Conservation (phyloP, 345 rosid genomes). For the Sonneratia alba region DNA sequence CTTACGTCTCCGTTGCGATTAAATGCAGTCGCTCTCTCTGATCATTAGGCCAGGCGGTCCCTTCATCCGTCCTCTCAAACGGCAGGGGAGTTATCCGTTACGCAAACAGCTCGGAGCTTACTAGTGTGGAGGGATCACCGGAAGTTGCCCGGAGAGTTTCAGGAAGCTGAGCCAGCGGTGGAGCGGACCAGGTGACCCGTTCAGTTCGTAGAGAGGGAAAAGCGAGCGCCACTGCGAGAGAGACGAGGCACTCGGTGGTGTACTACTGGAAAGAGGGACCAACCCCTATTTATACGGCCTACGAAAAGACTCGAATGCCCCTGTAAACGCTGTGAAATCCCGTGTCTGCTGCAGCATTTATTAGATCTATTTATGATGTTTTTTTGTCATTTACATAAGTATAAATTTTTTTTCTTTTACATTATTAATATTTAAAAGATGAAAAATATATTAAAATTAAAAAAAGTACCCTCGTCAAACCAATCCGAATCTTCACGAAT, state of each 20-base stretch:
- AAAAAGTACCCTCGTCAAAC: no score
- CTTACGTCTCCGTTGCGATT: conserved; percentile 8
- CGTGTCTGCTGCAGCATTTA: conserved; percentile 23
- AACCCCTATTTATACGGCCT: conserved; percentile 14
- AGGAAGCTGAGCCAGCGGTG: conserved; percentile 5
- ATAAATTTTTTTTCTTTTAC: neutral
- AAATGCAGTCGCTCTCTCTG: neutral
- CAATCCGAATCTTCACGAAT: no score
- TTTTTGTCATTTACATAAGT: neutral
- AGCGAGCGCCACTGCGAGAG: conserved; percentile 2
- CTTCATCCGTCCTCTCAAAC: neutral
- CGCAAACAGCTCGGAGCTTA: neutral
- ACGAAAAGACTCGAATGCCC: conserved; percentile 25
- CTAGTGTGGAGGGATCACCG: neutral
- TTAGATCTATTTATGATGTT: no score
- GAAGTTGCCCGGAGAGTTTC: conserved; percentile 10
- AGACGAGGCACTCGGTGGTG: conserved; percentile 11
- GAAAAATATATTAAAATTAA: no score
- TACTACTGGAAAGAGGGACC: conserved; percentile 17
- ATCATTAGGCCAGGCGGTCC: neutral
- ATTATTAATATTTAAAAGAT: no score
- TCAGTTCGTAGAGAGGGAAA: neutral
- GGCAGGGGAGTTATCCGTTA: neutral
- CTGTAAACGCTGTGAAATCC: conserved; percentile 1
- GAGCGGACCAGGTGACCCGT: neutral